phyloP scores from a whole-genome alignment of 2,329 filamentous ascomycete species.

The Teratosphaeria nubilosa region DNA sequence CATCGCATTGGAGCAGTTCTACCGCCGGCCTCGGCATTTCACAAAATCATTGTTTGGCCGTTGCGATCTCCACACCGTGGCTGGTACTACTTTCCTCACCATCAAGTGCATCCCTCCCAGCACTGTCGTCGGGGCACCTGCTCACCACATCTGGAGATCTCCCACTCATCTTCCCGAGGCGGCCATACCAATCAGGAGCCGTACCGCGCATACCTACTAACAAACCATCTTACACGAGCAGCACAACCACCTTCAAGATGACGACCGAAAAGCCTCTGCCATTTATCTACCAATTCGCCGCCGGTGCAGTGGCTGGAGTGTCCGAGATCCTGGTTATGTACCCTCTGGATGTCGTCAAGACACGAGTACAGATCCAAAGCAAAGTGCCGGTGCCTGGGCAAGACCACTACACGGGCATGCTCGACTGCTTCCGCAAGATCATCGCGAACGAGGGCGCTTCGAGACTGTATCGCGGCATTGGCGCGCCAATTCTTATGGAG shows the following conservation, averaged over 20 bases:
- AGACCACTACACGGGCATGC: constrained; percentile 90
- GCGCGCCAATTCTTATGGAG: constrained; percentile 94
- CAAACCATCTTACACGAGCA: neutral
- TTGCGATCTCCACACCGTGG: neutral
- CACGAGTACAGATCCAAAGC: constrained; percentile 67
- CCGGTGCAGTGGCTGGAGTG: constrained; percentile 93
- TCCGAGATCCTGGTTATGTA: constrained; percentile 76
- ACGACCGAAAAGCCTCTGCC: constrained; percentile 64
- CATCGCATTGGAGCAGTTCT: too few species aligned
- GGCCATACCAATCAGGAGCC: neutral
- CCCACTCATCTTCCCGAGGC: neutral
- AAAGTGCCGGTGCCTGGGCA: constrained; percentile 51
- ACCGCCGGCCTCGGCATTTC: neutral
- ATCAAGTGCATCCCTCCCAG: neutral
- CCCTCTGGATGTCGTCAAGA: constrained; percentile 97
- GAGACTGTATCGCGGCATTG: constrained; percentile 89
- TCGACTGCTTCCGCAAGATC: constrained; percentile 97
- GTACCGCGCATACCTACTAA: neutral
- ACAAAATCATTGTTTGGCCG: neutral
- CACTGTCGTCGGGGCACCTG: neutral
- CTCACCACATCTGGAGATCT: neutral
- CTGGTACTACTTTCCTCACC: neutral
- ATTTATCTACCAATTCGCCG: constrained; percentile 90
- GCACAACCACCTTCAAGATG: constrained; percentile 23
- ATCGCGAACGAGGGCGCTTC: constrained; percentile 79